Evolutionary conservation across 2,329 filamentous ascomycete species (phyloP), one percentile per base, ranked within the genome.

Genomic region (Cercospora berteroae): DNA sequence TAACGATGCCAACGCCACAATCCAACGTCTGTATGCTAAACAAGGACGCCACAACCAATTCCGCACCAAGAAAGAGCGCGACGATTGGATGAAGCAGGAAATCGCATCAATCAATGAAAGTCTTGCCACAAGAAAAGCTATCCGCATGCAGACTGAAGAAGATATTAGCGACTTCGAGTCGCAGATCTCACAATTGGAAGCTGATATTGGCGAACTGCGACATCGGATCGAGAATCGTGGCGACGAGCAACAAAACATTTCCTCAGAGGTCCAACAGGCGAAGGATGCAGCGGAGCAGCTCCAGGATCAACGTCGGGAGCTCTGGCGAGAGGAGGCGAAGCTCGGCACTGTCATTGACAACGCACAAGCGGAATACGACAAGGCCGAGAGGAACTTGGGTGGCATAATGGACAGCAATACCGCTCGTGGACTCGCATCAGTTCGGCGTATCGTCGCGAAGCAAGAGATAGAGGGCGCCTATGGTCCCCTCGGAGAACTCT

Each of bases 321-420:
- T 99, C 25, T 93, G 92, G 78, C 89, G 95, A 73, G 93, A 97
- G 78, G 92, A 99, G 69, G 93, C 94, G 73, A 94, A 92, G 76
- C 85, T 98, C 8, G 89, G 90, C 73, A 92, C 91, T 0, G 86
- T 94, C 64, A 87, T 96, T 29, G 82, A 86, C 7, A 93, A 91
- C 74, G 90, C 92, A 1, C 87, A 90, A 16, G 86, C 90, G 60
- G 93, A 97, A 75, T 87, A 90, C 55, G 88, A 93, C 33, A 87
- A 88, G 66, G 90, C 94, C 0, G 93, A 97, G 77, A 86, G 88
- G 60, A 88, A 87, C 68, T 84, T 98, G 16, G 89, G 90, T 2
- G 88, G 93, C 44, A 90, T 93, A 75, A 96, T 98, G 88, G 95
- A 99, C 77, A 88, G 91, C 68, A 90, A 91, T 64, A 97, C 94